Conservation (phyloP, 257 asterid species). For the Solanum gracilifrons region DNA sequence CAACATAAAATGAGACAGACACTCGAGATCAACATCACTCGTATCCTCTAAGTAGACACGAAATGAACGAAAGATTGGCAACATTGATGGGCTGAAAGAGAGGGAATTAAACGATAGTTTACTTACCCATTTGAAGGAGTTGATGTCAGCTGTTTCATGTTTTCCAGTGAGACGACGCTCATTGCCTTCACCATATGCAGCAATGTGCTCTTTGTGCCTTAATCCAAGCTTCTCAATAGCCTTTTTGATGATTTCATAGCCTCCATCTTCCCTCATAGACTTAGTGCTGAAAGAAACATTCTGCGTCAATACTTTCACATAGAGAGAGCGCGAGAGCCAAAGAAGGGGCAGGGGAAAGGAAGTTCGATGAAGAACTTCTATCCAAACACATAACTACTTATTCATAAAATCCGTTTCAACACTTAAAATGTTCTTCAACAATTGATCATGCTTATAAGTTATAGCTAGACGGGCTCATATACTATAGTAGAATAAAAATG, state of each 20-base stretch:
- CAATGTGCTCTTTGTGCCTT: slow-evolving; percentile 86
- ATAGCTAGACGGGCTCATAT: not conserved
- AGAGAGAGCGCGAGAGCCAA: not conserved
- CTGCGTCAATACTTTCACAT: not conserved
- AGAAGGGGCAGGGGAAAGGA: not conserved
- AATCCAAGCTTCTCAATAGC: slow-evolving; percentile 68
- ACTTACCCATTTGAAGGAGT: slow-evolving; percentile 69
- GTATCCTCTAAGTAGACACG: not conserved
- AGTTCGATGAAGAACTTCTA: not conserved
- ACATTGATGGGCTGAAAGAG: not conserved
- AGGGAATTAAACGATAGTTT: not conserved
- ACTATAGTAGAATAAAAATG: not conserved
- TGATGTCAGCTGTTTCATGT: slow-evolving; percentile 77
- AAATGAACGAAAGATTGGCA: not conserved
- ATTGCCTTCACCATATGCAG: slow-evolving; percentile 93
- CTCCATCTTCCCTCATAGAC: slow-evolving; percentile 79
- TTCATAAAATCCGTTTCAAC: not conserved
- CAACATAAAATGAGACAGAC: not conserved
- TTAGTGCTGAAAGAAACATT: slow-evolving; percentile 47
- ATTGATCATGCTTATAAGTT: no score
- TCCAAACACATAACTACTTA: not conserved
- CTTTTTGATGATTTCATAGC: slow-evolving; percentile 65
- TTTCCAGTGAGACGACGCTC: slow-evolving; percentile 91
- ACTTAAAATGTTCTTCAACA: no score
- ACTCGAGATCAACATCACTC: not conserved